Evolutionary conservation across 2,329 filamentous ascomycete species (phyloP), one percentile per base, ranked within the genome.

Genomic region (Fusarium marasasianum): DNA sequence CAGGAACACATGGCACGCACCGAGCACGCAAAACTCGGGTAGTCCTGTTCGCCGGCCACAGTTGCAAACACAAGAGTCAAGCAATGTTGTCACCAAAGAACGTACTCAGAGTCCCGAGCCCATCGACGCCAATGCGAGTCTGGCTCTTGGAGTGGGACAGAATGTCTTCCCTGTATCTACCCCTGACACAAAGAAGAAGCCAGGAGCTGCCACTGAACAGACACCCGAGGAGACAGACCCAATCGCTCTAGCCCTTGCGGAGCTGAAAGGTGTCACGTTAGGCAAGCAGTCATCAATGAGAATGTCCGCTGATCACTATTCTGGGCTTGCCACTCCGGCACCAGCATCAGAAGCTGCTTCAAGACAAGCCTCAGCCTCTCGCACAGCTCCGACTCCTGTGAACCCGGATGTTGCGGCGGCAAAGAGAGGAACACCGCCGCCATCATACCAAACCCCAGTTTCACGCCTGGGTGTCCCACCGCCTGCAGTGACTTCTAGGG

Each of bases 291-390:
- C 94, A 12, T 92, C 91, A 8, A 87, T 90, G 55, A 91, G 97
- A n/a, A 91, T 98, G 69, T 97, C 96, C n/a, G 96, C 95, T 24
- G 97, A 99, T 81, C 91, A 94, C 69, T 98, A 98, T 82, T 94
- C 97, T 79, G 96, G 96, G n/a, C 92, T 99, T 71, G 86, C 93
- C 18, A 98, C 96, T 4, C 96, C 96, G 10, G 91, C 88, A 12
- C 93, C 90, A 3, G 87, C 86, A 13, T 79, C 81, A 51, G 85
- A 84, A 53, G 80, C 72, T 33, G 50, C 68, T 26, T 74, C 71
- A 18, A 56, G 71, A 40, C 61, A 74, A 58, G n/a, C 69, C 37
- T 72, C 12, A 81, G 74, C 51, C 68, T 83, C 63, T 83, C 85
- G 33, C 54, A 83, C 86, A 6, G 83, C 84, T 7, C 95, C 95